A percentile compares a stretch with the other conserved stretches of the same genome.
phyloP scores from a whole-genome alignment of 2,329 filamentous ascomycete genomes.

The Rutstroemia sp. region DNA sequence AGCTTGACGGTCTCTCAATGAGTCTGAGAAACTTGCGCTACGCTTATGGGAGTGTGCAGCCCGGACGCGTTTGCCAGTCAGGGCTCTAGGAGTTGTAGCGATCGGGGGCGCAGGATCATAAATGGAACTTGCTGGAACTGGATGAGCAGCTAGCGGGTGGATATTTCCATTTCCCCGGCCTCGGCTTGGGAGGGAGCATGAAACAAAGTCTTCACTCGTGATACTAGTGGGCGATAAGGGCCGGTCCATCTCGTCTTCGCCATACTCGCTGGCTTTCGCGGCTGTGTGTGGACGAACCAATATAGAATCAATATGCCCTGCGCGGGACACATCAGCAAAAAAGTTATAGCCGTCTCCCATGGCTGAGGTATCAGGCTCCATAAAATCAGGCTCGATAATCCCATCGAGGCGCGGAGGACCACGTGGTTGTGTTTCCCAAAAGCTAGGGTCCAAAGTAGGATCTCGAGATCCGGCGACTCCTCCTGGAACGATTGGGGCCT shows the following conservation, averaged over 20 bases:
- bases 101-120: conserved; percentile 42
- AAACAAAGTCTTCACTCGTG: conserved; percentile 52
- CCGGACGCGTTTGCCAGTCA: conserved; percentile 52
- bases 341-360: conserved; percentile 33
- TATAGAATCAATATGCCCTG: conserved; percentile 42
- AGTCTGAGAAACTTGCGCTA: conserved; percentile 82
- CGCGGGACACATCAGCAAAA: conserved; percentile 39
- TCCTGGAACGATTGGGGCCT: conserved; percentile 66
- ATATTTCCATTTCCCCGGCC: conserved; percentile 35
- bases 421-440: conserved; percentile 39
- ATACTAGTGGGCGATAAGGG: conserved; percentile 49
- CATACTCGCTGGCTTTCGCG: background rate
- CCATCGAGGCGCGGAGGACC: conserved; percentile 40
- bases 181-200: conserved; percentile 56
- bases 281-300: conserved; percentile 27
- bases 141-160: conserved; percentile 46
- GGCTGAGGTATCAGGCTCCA: conserved; percentile 19
- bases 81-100: conserved; percentile 49
- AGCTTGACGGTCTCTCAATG: conserved; percentile 60
- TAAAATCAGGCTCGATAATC: conserved; percentile 30
- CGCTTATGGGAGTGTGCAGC: conserved; percentile 63
- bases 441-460: conserved; percentile 45
- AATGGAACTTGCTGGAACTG: conserved; percentile 44
- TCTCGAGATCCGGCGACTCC: conserved; percentile 59
- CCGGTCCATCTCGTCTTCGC: conserved; percentile 21